phyloP scores from a whole-genome alignment of 495 filamentous ascomycete genomes.

The Tuber brumale region DNA sequence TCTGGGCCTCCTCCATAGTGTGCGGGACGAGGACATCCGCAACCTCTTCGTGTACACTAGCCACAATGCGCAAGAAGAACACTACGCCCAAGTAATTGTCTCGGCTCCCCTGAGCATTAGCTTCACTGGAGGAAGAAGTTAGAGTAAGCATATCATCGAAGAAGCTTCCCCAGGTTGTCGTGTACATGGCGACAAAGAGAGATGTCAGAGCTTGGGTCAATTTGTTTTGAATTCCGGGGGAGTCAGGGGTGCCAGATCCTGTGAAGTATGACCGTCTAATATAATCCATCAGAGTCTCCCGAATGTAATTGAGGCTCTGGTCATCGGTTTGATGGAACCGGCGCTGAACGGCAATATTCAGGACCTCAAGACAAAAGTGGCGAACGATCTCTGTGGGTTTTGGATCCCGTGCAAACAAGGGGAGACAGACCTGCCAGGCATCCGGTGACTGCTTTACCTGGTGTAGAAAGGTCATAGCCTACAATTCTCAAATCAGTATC shows the following conservation, averaged over 20 bases:
- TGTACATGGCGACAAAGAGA: slow-evolving; percentile 80
- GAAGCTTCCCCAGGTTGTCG: slow-evolving; percentile 74
- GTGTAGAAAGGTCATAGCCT: slow-evolving; percentile 40
- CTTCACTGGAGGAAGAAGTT: slow-evolving; percentile 52
- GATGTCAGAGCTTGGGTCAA: slow-evolving; percentile 89
- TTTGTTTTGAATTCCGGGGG: slow-evolving; percentile 83
- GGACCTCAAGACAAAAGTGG: slow-evolving; percentile 77
- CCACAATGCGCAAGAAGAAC: slow-evolving; percentile 79
- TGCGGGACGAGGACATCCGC: slow-evolving; percentile 81
- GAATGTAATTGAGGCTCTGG: slow-evolving; percentile 62
- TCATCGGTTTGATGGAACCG: slow-evolving; percentile 57
- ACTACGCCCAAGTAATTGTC: slow-evolving; percentile 71
- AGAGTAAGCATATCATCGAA: slow-evolving; percentile 77
- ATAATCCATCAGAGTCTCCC: slow-evolving; percentile 71
- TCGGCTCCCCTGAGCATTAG: slow-evolving; percentile 40
- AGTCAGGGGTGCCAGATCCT: slow-evolving; percentile 54
- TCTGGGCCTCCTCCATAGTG: slow-evolving; percentile 64
- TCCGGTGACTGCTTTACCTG: slow-evolving; percentile 38
- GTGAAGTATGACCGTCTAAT: slow-evolving; percentile 63
- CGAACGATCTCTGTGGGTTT: slow-evolving; percentile 74
- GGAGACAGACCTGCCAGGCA: slow-evolving; percentile 78
- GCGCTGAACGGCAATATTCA: slow-evolving; percentile 79
- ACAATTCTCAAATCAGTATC: background rate
- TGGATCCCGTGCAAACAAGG: slow-evolving; percentile 77
- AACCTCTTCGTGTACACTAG: slow-evolving; percentile 93